Evolutionary conservation across 2,329 filamentous ascomycete genomes (phyloP), one percentile per base, ranked within the genome.

Genomic region (Ceratocystis eucalypticola): DNA sequence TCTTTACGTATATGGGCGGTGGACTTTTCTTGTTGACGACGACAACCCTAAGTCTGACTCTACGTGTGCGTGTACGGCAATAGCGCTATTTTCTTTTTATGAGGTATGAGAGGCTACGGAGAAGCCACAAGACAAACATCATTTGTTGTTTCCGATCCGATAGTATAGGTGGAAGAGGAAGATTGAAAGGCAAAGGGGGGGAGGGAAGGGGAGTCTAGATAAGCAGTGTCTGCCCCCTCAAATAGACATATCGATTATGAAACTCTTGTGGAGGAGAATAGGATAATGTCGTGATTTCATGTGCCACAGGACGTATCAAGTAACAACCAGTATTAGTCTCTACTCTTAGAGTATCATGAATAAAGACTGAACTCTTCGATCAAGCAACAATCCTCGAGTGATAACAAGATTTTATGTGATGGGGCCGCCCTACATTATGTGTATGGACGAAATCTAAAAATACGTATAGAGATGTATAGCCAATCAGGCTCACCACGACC

Each of bases 21-120:
- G 67, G 66, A 55, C 53, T 25, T 53, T 66, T 66, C 45, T 64
- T 59, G 46, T 44, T 64, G 28, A 50, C 62, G 30, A 41, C 17
- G 44, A 33, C 62, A 53, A 46, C 12, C 37, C 20, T 2, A 30
- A 48, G 17, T 64, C 25, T n/a, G 62, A 46, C 6, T 50, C 44
- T 53, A 15, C 44, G 45, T 59, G 55, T 59, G 48, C 48, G 25
- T 59, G 55, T 59, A 59, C 25, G 55, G 55, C 7, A 59, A 37
- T 30, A 59, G 55, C 30, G 48, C 48, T 53, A 53, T 53, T 67
- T 53, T 67, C n/a, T 48, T 66, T 64, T 55, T 22, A 53, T 25
- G 20, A 53, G 37, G 12, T 25, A 41, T 20, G n/a, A n/a, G 45
- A 46, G 30, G 45, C 33, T 17, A 25, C 30, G 22, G 15, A 44